Evolutionary conservation across 2,329 filamentous ascomycete genomes (phyloP), one percentile per base, ranked within the genome.

Genomic region (Moelleriella libera): DNA sequence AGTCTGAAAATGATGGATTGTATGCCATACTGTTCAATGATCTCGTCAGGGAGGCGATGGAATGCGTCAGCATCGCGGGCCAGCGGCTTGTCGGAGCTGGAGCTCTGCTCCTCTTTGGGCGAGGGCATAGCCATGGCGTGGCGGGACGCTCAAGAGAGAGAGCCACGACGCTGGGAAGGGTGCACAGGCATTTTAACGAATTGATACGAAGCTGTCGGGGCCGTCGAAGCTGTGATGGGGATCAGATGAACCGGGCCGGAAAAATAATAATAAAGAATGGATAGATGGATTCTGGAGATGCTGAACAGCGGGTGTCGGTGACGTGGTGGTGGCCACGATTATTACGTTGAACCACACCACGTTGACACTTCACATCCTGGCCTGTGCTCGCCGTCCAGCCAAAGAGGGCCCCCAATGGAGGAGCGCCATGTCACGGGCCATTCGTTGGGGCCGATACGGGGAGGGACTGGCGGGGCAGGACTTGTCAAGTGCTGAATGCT

Each of bases 1-100:
- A 8, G 32, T 37, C 32, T 9, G 12, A 37, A 37, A 12, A 37
- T 37, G 32, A 4, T 37, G 32, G 32, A 12, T 41, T 14, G 41
- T n/a, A 44, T 39, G 43, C 64, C 75, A 62, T 65, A 84, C 81
- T 83, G 78, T 58, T 82, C 68, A 54, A 85, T 82, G 50, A 85
- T 84, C 61, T 84, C 80, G 61, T 82, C 76, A 5, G 81, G 81
- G 9, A 85, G 67, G 43, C 67, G 69, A 37, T 74, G 68, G 54
- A 83, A 78, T 34, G 72, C 50, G 4, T 43, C 45, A 40, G 28
- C 39, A 68, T 31, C 57, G 46, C 41, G 49, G 7, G n/a, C 5
- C 39, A 58, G 57, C 54, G 53, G 52, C 54, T 65, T 65, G 47
- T 63, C 60, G 55, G 60, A 62, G 53, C 61, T 62, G 40, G 59